A percentile compares a stretch with the other conserved stretches of the same genome.
phyloP scores from a whole-genome alignment of 768 basidiomycete species.

The Pulveroboletus frians region DNA sequence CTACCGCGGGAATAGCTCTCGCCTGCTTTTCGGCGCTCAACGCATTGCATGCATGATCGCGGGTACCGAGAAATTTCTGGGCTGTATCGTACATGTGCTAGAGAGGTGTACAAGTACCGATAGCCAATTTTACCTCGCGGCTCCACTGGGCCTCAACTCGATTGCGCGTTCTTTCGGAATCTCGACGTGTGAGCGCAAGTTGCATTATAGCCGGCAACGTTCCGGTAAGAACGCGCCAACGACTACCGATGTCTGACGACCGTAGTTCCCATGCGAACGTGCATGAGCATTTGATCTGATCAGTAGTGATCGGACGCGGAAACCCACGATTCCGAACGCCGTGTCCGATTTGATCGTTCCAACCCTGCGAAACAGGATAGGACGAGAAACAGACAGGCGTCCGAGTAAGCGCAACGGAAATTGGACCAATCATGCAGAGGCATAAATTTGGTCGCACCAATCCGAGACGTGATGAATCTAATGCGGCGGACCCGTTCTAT shows the following conservation, averaged over 20 bases:
- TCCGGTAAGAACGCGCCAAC: constrained; percentile 12
- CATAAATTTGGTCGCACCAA: constrained; percentile 43
- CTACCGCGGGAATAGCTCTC: constrained; percentile 46
- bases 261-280: constrained; percentile 22
- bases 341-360: not conserved
- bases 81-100: not conserved
- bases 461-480: constrained; percentile 35
- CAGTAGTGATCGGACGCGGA: not conserved
- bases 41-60: constrained; percentile 40
- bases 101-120: not conserved
- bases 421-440: constrained; percentile 43
- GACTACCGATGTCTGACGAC: constrained; percentile 14
- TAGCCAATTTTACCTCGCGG: not conserved
- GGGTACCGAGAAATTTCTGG: not conserved
- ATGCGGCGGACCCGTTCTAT: constrained; percentile 46
- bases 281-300: not conserved
- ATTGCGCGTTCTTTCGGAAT: not conserved
- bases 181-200: constrained; percentile 1
- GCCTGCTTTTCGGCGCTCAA: constrained; percentile 58
- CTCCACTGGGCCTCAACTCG: not conserved
- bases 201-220: constrained; percentile 6
- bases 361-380: not conserved
- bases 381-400: constrained; percentile 29
- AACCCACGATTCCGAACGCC: constrained; percentile 31
- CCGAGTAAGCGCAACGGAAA: constrained; percentile 48